Evolutionary conservation across 495 filamentous ascomycete genomes (phyloP), one percentile per base, ranked within the genome.

Genomic region (Parathielavia hyrcaniae): DNA sequence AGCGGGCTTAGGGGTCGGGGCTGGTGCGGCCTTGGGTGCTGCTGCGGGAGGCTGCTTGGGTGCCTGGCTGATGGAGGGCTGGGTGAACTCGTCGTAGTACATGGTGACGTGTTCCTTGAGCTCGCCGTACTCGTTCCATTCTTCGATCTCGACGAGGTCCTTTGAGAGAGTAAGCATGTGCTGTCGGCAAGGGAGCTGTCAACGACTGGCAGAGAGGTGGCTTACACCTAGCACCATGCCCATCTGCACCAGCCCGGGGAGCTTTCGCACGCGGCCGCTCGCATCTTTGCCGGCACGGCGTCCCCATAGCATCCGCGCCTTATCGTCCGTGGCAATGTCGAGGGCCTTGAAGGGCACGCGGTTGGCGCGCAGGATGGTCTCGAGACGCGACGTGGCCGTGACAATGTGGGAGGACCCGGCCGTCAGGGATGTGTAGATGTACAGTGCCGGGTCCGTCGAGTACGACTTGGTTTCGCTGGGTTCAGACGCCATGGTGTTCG

Each of bases 81-180:
- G 73, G 50, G 75, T 70, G 76, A 75, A 71, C 73, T 81, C 63
- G 77, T 83, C 67, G 71, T 77, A 75, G 73, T 74, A 76, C 63
- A 81, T 73, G 44, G 68, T 86, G 54, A 97, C 78, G 58, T 88
- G 82, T 69, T 93, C 82, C 69, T 93, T 91, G 55, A 98, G 80
- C 75, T 97, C 93, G 67, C 88, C 92, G 67, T 92, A 96, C 65
- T 98, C 93, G 73, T 98, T 98, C 95, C 95, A 97, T 68, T 97
- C 93, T 75, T 98, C 93, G 55, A 96, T 81, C 67, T 97, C 82
- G 57, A 95, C 89, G 23, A 96, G 77, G 68, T 97, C 93, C 91
- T 96, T 61, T 26, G 47, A 1, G 38, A 1, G 1, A 14, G 4
- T 6, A 30, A 6, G 6, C 26, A 30, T 8, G 12, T 13, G 1